phyloP scores from a whole-genome alignment of 176 grass and related monocot genomes.

The Poa annua region DNA sequence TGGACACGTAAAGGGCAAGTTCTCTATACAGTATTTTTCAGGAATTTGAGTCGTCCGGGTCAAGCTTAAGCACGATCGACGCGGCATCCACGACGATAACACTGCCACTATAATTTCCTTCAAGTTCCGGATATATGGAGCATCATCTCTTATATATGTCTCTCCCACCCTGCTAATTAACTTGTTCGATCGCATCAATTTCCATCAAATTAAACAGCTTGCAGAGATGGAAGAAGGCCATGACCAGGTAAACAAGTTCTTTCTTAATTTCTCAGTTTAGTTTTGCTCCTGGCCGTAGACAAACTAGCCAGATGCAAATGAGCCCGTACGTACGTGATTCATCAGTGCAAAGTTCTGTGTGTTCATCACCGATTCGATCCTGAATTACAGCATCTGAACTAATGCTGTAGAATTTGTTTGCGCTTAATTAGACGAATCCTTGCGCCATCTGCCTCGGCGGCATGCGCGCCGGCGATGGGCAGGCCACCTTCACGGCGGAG shows the following conservation, averaged over 20 bases:
- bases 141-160: no score
- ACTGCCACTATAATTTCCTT: neutral
- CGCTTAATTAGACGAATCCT: slow-evolving; percentile 35
- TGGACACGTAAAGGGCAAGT: neutral
- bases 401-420: neutral
- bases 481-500: slow-evolving; percentile 71
- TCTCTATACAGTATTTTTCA: neutral
- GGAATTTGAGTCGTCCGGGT: neutral
- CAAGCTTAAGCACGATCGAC: slow-evolving; percentile 5
- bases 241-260: slow-evolving; percentile 7
- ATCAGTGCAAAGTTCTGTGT: no score
- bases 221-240: slow-evolving; percentile 4
- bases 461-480: slow-evolving; percentile 41
- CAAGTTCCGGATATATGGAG: no score
- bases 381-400: neutral
- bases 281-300: neutral
- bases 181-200: neutral
- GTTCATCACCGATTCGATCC: neutral
- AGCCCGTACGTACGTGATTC: no score
- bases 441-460: slow-evolving; percentile 64
- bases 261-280: neutral
- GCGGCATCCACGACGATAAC: slow-evolving; percentile 3
- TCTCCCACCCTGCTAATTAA: neutral
- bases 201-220: neutral
- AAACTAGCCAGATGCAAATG: no score